Evolutionary conservation across 2,329 filamentous ascomycete species (phyloP).

Genomic region (Pseudogymnoascus destructans): DNA sequence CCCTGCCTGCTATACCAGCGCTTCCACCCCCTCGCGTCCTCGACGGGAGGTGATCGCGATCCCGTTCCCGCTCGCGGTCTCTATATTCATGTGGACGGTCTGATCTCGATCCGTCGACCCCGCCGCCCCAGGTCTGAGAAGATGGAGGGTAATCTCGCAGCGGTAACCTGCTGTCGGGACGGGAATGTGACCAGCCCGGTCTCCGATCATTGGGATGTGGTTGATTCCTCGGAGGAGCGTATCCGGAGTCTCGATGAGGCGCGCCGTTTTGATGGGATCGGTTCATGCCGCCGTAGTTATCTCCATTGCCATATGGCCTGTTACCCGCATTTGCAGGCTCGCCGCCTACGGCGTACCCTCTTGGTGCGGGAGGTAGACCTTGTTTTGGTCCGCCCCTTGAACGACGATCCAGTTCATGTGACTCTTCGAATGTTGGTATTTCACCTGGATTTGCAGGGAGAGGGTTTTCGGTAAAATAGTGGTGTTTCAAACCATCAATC

Average conservation of each 20-base stretch:
- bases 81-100: conserved; percentile 30
- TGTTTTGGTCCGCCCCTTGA: conserved; percentile 81
- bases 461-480: conserved; percentile 74
- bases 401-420: conserved; percentile 87
- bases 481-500: conserved; percentile 81
- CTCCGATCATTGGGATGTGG: conserved; percentile 22
- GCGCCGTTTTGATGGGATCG: conserved; percentile 21
- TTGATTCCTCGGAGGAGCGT: conserved; percentile 12
- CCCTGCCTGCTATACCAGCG: conserved; percentile 21
- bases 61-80: conserved; percentile 29
- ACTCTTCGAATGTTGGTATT: conserved; percentile 84
- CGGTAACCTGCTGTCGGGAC: conserved; percentile 23
- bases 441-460: conserved; percentile 71
- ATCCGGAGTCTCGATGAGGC: conserved; percentile 18
- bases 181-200: conserved; percentile 24
- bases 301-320: conserved; percentile 18
- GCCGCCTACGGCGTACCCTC: conserved; percentile 78
- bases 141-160: conserved; percentile 17
- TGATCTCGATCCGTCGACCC: conserved; percentile 18
- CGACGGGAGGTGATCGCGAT: conserved; percentile 19
- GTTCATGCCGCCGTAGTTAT: conserved; percentile 18
- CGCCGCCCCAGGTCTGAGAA: neutral
- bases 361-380: conserved; percentile 76
- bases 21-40: conserved; percentile 14
- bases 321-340: conserved; percentile 27